Percentiles rank a stretch among this genome's conserved stretches.
phyloP scores from a whole-genome alignment of 2,329 filamentous ascomycete genomes.

The Calycina marina region DNA sequence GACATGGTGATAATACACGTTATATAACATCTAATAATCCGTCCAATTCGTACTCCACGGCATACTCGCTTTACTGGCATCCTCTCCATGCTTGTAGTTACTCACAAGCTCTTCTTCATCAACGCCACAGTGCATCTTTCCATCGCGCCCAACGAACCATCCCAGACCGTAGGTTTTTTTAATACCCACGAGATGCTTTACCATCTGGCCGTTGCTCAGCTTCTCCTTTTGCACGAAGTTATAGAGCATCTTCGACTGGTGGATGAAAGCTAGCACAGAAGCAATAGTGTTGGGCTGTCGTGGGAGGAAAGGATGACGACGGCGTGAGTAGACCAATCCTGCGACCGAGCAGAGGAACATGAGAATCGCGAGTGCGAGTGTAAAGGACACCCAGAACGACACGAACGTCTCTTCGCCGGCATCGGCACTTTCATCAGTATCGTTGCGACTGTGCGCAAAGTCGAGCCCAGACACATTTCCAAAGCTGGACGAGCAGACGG shows the following conservation, averaged over 20 bases:
- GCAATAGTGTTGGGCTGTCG: conserved; percentile 69
- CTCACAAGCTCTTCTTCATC: conserved; percentile 60
- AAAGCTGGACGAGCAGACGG: conserved; percentile 52
- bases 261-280: conserved; percentile 60
- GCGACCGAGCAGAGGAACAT: conserved; percentile 40
- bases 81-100: conserved; percentile 42
- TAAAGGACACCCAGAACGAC: conserved; percentile 54
- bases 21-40: conserved; percentile 15
- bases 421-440: conserved; percentile 22
- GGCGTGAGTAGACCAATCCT: conserved; percentile 41
- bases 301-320: conserved; percentile 57
- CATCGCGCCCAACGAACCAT: conserved; percentile 63
- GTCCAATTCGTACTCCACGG: conserved; percentile 20
- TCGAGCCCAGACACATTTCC: conserved; percentile 47
- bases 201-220: conserved; percentile 43
- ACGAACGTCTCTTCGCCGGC: conserved; percentile 43
- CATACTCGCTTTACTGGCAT: conserved; percentile 18
- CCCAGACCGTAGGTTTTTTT: conserved; percentile 60
- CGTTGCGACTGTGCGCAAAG: conserved; percentile 25
- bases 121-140: conserved; percentile 59
- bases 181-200: conserved; percentile 38
- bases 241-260: conserved; percentile 68
- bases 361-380: conserved; percentile 47
- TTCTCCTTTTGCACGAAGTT: conserved; percentile 56
- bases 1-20: no score